phyloP scores from a whole-genome alignment of 2,329 filamentous ascomycete species.

The Stemphylium beticola region DNA sequence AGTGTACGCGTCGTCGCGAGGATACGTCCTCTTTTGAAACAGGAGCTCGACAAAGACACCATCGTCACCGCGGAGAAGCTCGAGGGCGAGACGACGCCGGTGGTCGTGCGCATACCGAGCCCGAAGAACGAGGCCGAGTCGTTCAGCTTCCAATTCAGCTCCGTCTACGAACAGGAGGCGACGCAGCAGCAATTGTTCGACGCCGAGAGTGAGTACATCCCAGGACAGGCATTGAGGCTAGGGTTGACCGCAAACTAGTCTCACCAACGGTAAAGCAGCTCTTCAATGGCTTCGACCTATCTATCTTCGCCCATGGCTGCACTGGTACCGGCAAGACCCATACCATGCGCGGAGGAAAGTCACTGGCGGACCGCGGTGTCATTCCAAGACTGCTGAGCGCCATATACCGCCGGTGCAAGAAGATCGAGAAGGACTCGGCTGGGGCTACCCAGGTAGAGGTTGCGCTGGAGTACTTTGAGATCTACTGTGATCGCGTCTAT shows the following conservation, averaged over 20 bases:
- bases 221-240: constrained; percentile 6
- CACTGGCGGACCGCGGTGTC: constrained; percentile 82
- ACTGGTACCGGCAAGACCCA: constrained; percentile 95
- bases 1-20: constrained; percentile 87
- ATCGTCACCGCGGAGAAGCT: constrained; percentile 71
- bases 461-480: constrained; percentile 89
- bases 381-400: constrained; percentile 85
- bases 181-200: constrained; percentile 89
- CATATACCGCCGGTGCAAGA: constrained; percentile 84
- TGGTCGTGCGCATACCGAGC: constrained; percentile 85
- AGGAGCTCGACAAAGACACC: constrained; percentile 84
- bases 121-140: constrained; percentile 91
- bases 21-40: constrained; percentile 84
- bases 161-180: constrained; percentile 81
- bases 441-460: constrained; percentile 75
- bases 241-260: constrained; percentile 61
- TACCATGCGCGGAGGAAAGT: constrained; percentile 91
- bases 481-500: constrained; percentile 95
- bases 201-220: constrained; percentile 70
- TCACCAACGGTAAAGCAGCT: constrained; percentile 88
- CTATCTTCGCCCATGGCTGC: constrained; percentile 90
- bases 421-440: constrained; percentile 78
- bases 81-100: constrained; percentile 53
- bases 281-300: constrained; percentile 76
- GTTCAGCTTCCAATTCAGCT: constrained; percentile 93